Evolutionary conservation across 805 yeast genomes (phyloP).

Genomic region (Tetrapisispora pingtungensis): DNA sequence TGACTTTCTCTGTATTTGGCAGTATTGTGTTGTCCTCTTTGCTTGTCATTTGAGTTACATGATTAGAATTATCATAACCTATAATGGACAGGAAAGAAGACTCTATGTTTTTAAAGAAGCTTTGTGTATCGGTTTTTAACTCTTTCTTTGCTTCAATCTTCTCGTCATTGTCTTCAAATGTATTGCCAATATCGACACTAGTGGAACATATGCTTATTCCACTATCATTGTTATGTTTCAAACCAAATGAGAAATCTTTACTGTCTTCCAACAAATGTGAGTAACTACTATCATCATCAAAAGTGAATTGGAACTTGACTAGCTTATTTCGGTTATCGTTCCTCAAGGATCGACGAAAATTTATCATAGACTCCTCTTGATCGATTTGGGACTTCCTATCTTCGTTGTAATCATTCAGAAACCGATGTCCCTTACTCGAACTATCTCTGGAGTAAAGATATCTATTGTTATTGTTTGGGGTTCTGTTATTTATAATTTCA

Average conservation of each 20-base stretch:
- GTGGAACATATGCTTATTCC: conserved; percentile 3
- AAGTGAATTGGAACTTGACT: background rate
- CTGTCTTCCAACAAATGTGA: background rate
- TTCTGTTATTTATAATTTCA: background rate
- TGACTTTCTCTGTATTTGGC: background rate
- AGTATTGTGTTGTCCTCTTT: background rate
- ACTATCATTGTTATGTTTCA: background rate
- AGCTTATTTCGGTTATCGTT: background rate
- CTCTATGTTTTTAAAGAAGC: conserved; percentile 1
- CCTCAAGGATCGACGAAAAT: background rate
- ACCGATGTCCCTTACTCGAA: no score
- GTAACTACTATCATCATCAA: background rate
- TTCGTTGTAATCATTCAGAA: background rate
- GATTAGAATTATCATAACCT: background rate
- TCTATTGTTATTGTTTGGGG: background rate
- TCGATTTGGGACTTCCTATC: background rate
- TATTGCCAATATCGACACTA: background rate
- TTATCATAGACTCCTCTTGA: background rate
- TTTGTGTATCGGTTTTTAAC: background rate
- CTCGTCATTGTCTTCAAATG: background rate
- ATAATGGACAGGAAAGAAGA: background rate
- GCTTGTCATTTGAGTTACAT: background rate
- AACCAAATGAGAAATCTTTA: conserved; percentile 1
- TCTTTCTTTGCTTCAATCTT: background rate
- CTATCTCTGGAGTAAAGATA: no score